Conservation (phyloP, 495 filamentous ascomycete genomes). For the Penicilliopsis zonata region DNA sequence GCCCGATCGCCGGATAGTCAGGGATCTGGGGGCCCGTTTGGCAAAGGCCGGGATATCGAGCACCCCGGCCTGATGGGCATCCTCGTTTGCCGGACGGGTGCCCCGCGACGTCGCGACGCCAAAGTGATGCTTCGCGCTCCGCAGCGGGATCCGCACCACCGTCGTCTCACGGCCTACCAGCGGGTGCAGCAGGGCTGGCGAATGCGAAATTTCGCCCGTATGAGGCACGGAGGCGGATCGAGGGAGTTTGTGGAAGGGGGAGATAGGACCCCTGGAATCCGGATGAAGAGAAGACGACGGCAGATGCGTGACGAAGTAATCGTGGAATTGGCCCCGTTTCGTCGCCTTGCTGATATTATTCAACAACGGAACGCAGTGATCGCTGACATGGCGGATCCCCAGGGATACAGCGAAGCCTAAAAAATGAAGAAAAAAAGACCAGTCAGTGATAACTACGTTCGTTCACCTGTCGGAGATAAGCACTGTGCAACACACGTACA, state of each 20-base stretch:
- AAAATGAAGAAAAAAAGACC: background rate
- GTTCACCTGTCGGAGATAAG: conserved; percentile 15
- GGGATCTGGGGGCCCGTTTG: conserved; percentile 59
- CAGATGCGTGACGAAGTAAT: conserved; percentile 93
- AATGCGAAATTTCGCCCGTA: conserved; percentile 36
- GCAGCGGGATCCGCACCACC: conserved; percentile 93
- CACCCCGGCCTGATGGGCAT: conserved; percentile 88
- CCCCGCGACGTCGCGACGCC: conserved; percentile 70
- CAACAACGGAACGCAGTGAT: background rate
- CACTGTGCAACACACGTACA: conserved; percentile 15
- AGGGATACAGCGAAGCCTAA: conserved; percentile 12
- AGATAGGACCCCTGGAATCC: conserved; percentile 55
- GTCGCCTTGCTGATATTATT: background rate
- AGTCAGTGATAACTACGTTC: too few species aligned
- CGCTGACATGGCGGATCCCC: conserved; percentile 6
- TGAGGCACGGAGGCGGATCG: conserved; percentile 76
- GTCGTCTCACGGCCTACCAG: conserved; percentile 67
- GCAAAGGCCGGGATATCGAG: conserved; percentile 89
- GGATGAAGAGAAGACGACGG: conserved; percentile 89
- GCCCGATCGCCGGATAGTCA: conserved; percentile 34
- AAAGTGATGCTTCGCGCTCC: conserved; percentile 92
- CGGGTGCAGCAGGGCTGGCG: conserved; percentile 43
- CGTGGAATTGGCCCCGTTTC: conserved; percentile 61
- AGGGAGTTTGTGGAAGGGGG: conserved; percentile 62
- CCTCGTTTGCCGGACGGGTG: conserved; percentile 79